Base-by-base conservation (phyloP, 177 flowering plant genomes). In the Vitis hybrid region DNA sequence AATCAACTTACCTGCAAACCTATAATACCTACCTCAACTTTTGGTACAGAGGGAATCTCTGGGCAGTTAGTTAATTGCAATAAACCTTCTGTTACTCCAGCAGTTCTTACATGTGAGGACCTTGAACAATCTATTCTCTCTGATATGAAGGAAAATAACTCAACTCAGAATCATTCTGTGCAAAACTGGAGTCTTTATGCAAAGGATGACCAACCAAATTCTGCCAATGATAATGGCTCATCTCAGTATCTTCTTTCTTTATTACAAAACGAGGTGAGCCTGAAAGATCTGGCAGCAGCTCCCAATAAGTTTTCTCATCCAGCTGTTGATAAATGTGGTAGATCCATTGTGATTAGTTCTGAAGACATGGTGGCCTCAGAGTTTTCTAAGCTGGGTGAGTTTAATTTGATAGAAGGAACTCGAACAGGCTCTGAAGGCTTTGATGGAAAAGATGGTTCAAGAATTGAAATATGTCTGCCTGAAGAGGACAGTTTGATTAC, bases 21-120 rank as follows among this genome's bases (percentile, higher is more conserved):
- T 60, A 64, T 73, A 10, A 52, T 65, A 17, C 60, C 81, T 60
- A 62, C 66, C n/a, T 2, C 73, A 38, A 18, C 77, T 5, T 71
- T 77, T 76, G 65, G 71, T 10, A 17, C 73, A 9, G 51, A 59
- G 62, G 85, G 64, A 18, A 54, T 59, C 57, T 44, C 72, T 59
- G 77, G 84, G 52, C 81, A 73, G 44, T 53, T 59, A 15, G 49
- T 53, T 72, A 72, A 22, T 59, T 50, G 10, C 33, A 70, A 58
- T 28, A 79, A 59, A 68, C 62, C 69, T 64, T 51, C 49, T 66
- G 65, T 28, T 28, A 28, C 33, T 33, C 75, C 78, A 47, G 67
- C 79, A 62, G 82, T 86, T 49, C 86, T 83, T 62, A 85, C 88
- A 18, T 84, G 90, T 77, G 88, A 85, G 73, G 86, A 88, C 76